Base-by-base conservation (phyloP, 2,329 filamentous ascomycete species). In the Hymenoscyphus fructigenus region DNA sequence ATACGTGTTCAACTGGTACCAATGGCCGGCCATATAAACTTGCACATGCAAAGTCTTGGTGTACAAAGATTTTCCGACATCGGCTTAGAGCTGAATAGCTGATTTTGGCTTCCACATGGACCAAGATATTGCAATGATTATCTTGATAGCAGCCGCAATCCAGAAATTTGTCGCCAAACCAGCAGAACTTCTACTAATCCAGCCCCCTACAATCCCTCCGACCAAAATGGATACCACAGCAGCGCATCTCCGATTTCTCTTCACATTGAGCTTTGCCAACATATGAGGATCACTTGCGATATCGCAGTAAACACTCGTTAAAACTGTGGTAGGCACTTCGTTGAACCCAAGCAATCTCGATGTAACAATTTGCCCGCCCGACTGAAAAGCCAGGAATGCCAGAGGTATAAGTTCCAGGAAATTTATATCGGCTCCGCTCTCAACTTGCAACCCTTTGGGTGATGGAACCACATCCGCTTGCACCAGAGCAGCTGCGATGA, bases 271-370 rank as follows among this genome's bases (percentile, higher is more conserved):
- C 34, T 65, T 66, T 0, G 75, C 75, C 4, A 85, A 75, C n/a
- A 87, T 66, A 9, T 80, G 79, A 10, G 81, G 78, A 71, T 92
- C 90, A 1, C 88, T 90, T 70, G 92, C 92, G 23, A 94, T 74
- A 75, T 94, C 91, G 74, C 90, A 93, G 79, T 93, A 94, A 67
- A 91, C 88, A 74, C 89, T 92, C 0, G 91, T 94, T 65, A 95
- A 77, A 2, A 93, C 91, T 17, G 93, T 91, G 67, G 89, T 92
- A 0, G 91, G 93, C 23, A 94, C 78, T 1, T 88, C 86, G 65
- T 87, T 88, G 73, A 88, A 89, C 71, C 87, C 84, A 66, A 94
- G 77, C 0, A 89, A 87, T 3, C 91, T 80, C 71, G 88, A 91
- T 0, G 86, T 85, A n/a, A 93, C 88, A 0, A 91, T 90, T 75